A percentile compares a stretch with the other conserved stretches of the same genome.
Conservation (phyloP, 306 rosid genomes). For the Cicer bijugum region DNA sequence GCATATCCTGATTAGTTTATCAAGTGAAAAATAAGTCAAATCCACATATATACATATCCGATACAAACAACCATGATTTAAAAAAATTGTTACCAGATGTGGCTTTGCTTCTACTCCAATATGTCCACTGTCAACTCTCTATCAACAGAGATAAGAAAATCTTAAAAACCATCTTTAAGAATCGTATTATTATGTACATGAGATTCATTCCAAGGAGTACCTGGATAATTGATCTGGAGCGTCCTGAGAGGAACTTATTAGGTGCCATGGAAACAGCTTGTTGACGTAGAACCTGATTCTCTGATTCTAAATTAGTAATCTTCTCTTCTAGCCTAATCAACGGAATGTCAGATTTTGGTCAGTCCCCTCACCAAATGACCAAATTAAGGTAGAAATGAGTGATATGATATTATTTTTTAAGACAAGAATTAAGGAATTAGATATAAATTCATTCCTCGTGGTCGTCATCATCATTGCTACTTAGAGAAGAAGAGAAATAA, state of each 20-base stretch:
- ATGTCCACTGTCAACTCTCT: conserved; percentile 84
- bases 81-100: conserved; percentile 59
- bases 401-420: conserved; percentile 37
- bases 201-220: conserved; percentile 48
- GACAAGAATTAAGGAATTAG: conserved; percentile 11
- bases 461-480: background rate
- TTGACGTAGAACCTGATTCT: conserved; percentile 86
- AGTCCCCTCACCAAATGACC: conserved; percentile 29
- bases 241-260: conserved; percentile 78
- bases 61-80: conserved; percentile 22
- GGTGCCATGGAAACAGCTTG: conserved; percentile 94
- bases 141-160: conserved; percentile 51
- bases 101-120: conserved; percentile 63
- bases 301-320: conserved; percentile 78
- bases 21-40: conserved; percentile 39
- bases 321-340: conserved; percentile 88
- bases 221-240: conserved; percentile 82
- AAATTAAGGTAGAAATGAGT: conserved; percentile 24
- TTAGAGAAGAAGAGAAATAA: conserved; percentile 33
- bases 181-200: conserved; percentile 8
- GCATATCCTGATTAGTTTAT: conserved; percentile 62
- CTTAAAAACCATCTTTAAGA: conserved; percentile 30
- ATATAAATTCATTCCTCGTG: conserved; percentile 14
- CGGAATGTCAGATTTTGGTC: conserved; percentile 47
- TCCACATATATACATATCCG: conserved; percentile 30